These are phyloP conservation scores for Colletotrichum sp. DNA, from an alignment of 2,329 filamentous ascomycete genomes.

Conservation along the genomic window DNA sequence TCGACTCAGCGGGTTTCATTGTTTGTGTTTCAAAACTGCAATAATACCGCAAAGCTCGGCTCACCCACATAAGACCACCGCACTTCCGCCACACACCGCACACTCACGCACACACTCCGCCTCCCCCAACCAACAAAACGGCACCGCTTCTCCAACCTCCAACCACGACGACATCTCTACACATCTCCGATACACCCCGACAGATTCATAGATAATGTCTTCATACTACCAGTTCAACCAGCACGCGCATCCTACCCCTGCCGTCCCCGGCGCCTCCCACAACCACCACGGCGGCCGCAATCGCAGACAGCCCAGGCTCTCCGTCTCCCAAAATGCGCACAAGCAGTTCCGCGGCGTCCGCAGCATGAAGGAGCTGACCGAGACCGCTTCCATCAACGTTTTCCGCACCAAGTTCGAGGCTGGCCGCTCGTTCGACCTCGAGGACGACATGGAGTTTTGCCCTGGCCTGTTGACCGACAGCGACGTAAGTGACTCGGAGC, in stretches of 20 bases:
- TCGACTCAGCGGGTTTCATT: slow-evolving; percentile 20
- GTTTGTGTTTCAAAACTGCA: slow-evolving; percentile 17
- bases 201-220: slow-evolving; percentile 55
- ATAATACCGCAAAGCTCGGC: slow-evolving; percentile 22
- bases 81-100: not conserved
- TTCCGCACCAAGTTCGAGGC: slow-evolving; percentile 92
- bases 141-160: not conserved
- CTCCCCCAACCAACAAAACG: slow-evolving; percentile 9
- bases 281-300: slow-evolving; percentile 85
- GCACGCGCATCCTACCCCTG: slow-evolving; percentile 61
- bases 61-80: slow-evolving; percentile 14
- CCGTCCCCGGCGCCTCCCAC: slow-evolving; percentile 65
- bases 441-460: slow-evolving; percentile 96
- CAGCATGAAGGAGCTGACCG: slow-evolving; percentile 84
- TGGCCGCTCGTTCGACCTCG: slow-evolving; percentile 90
- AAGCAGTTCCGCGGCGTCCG: slow-evolving; percentile 86
- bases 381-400: slow-evolving; percentile 74
- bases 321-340: slow-evolving; percentile 81
- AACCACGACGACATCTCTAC: not conserved
- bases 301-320: slow-evolving; percentile 81
- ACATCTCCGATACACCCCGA: not conserved
- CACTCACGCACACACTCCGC: not conserved
- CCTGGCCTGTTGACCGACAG: slow-evolving; percentile 89
- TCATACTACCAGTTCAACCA: slow-evolving; percentile 67
- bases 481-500: slow-evolving; percentile 70